Evolutionary conservation across 78 protist genomes (phyloP).

Genomic region (Monosiga brevicollis): DNA sequence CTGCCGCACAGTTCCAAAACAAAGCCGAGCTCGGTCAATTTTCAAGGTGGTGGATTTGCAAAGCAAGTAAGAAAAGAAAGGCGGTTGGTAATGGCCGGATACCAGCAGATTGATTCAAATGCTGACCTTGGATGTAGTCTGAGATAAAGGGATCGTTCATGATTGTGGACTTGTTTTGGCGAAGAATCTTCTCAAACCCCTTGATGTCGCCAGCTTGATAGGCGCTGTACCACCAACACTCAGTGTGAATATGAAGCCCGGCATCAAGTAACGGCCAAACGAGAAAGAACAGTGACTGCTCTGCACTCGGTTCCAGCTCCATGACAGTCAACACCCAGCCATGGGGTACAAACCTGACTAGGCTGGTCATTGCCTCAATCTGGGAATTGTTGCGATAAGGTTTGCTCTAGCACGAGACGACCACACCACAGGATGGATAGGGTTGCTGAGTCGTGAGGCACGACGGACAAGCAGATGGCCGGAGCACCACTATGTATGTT

Average conservation of each 20-base stretch:
- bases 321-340: background rate
- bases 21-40: background rate
- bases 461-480: no score
- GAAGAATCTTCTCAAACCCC: conserved; percentile 73
- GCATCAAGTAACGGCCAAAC: no score
- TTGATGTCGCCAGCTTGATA: conserved; percentile 67
- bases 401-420: conserved; percentile 16
- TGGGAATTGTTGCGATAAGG: conserved; percentile 86
- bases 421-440: no score
- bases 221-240: conserved; percentile 5
- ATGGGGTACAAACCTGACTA: conserved; percentile 38
- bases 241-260: no score
- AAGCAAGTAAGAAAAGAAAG: background rate
- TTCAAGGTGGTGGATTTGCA: background rate
- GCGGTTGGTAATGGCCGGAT: background rate
- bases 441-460: no score
- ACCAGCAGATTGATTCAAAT: conserved; percentile 61
- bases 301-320: background rate
- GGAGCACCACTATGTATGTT: no score
- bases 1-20: no score
- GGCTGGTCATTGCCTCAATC: conserved; percentile 80
- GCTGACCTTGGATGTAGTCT: conserved; percentile 68
- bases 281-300: no score
- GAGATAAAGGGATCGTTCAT: conserved; percentile 82
- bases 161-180: conserved; percentile 41